Percentiles rank a stretch among this genome's conserved stretches.
Evolutionary conservation across 495 filamentous ascomycete species (phyloP).

Genomic region (Pyronema domesticum): DNA sequence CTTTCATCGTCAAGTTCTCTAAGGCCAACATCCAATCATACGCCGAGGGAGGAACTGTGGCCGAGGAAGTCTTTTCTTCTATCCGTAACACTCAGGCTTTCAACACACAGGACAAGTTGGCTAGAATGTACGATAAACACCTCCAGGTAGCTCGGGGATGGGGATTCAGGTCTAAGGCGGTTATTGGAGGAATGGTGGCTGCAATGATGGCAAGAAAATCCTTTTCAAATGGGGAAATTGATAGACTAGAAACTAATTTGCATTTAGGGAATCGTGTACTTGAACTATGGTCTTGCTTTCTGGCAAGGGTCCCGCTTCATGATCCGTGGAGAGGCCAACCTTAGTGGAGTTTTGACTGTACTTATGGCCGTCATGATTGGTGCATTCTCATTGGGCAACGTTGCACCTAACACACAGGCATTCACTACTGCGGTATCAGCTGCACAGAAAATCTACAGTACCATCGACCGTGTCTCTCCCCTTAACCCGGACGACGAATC

Average conservation of each 20-base stretch:
- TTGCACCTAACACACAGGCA: conserved; percentile 68
- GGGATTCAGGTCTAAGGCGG: conserved; percentile 55
- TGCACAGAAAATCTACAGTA: conserved; percentile 74
- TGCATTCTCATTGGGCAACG: conserved; percentile 76
- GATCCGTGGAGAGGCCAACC: conserved; percentile 40
- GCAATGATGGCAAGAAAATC: conserved; percentile 43
- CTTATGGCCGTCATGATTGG: conserved; percentile 81
- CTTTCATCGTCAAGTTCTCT: conserved; percentile 61
- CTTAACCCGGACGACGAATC: conserved; percentile 58
- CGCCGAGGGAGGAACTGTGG: conserved; percentile 69
- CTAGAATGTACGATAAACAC: conserved; percentile 62
- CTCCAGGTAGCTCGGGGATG: conserved; percentile 53
- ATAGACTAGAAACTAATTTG: background rate
- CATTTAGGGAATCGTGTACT: background rate
- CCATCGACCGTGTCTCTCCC: conserved; percentile 80
- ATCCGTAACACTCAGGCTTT: conserved; percentile 89
- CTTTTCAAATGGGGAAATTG: background rate
- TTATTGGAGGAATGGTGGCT: conserved; percentile 59
- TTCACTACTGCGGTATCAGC: conserved; percentile 69
- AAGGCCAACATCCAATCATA: conserved; percentile 60
- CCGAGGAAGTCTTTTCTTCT: conserved; percentile 87
- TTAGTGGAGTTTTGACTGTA: conserved; percentile 51
- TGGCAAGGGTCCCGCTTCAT: conserved; percentile 83
- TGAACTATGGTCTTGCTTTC: conserved; percentile 44
- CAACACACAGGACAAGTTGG: conserved; percentile 75